phyloP scores from a whole-genome alignment of 768 basidiomycete genomes.

The Antrodiella citrinella region DNA sequence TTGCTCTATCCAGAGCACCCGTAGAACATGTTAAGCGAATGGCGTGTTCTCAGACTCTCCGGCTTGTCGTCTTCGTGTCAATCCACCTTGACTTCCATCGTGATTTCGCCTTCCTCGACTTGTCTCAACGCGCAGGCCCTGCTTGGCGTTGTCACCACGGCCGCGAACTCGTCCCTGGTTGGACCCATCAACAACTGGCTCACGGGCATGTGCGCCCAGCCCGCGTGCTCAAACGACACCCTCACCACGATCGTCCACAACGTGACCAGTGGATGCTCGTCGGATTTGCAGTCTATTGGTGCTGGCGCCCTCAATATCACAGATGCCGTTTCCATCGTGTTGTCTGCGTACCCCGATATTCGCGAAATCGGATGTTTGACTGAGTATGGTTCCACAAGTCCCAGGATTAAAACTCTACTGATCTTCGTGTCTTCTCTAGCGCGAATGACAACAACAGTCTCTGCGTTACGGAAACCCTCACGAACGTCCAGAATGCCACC shows the following conservation, averaged over 20 bases:
- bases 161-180: slow-evolving; percentile 33
- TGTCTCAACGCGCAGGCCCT: slow-evolving; percentile 45
- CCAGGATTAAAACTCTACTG: too few species aligned
- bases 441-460: slow-evolving; percentile 31
- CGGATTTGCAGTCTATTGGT: slow-evolving; percentile 30
- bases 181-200: slow-evolving; percentile 53
- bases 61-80: slow-evolving; percentile 44
- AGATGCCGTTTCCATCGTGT: slow-evolving; percentile 29
- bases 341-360: slow-evolving; percentile 47
- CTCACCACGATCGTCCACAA: slow-evolving; percentile 47
- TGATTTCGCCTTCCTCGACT: slow-evolving; percentile 31
- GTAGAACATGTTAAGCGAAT: neutral
- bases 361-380: slow-evolving; percentile 54
- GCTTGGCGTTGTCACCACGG: slow-evolving; percentile 29
- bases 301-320: slow-evolving; percentile 14
- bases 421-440: slow-evolving; percentile 15
- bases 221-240: slow-evolving; percentile 51
- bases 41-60: neutral
- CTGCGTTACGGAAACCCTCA: slow-evolving; percentile 53
- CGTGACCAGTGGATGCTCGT: slow-evolving; percentile 42
- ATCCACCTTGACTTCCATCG: slow-evolving; percentile 36
- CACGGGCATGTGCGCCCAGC: slow-evolving; percentile 41
- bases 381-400: slow-evolving; percentile 46
- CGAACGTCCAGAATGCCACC: slow-evolving; percentile 36
- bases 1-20: neutral